These are phyloP conservation scores for Phytophthora syringae DNA, from an alignment of 352 stramenopile genomes.

Conservation along the genomic window DNA sequence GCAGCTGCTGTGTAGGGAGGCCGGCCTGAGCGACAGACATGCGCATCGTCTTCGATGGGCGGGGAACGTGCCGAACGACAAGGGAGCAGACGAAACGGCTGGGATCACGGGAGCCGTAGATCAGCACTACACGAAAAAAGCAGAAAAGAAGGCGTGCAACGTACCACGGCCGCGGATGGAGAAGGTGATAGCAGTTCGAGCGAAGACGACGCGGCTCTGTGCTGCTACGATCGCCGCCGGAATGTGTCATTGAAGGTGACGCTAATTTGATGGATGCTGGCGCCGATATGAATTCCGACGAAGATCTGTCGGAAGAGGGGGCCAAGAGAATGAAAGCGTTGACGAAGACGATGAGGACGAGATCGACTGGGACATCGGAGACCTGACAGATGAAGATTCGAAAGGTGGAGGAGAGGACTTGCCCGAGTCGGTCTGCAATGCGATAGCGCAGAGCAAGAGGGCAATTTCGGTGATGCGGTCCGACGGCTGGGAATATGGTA, in stretches of 20 bases:
- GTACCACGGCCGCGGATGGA: not conserved
- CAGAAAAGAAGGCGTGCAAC: not conserved
- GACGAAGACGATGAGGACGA: not conserved
- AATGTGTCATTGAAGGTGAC: conserved; percentile 1
- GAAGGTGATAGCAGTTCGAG: not conserved
- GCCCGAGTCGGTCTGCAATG: not conserved
- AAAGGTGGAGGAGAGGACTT: not conserved
- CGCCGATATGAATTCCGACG: conserved; percentile 2
- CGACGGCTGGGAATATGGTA: not conserved
- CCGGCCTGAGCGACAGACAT: not conserved
- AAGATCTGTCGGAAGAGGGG: not conserved
- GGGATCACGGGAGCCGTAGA: not conserved
- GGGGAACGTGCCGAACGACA: not conserved
- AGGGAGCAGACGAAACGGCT: not conserved
- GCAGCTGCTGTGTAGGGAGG: not conserved
- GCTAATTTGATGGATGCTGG: conserved; percentile 7
- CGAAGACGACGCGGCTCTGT: not conserved
- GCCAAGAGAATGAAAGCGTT: not conserved
- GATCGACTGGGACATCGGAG: conserved; percentile 2
- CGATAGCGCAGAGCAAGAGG: not conserved
- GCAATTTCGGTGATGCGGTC: not conserved
- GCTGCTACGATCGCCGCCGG: not conserved
- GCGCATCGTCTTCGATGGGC: not conserved
- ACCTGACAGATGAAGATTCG: conserved; percentile 1
- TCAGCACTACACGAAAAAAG: not conserved